phyloP scores from a whole-genome alignment of 2,329 filamentous ascomycete species.

The Phialemonium atrogriseum region DNA sequence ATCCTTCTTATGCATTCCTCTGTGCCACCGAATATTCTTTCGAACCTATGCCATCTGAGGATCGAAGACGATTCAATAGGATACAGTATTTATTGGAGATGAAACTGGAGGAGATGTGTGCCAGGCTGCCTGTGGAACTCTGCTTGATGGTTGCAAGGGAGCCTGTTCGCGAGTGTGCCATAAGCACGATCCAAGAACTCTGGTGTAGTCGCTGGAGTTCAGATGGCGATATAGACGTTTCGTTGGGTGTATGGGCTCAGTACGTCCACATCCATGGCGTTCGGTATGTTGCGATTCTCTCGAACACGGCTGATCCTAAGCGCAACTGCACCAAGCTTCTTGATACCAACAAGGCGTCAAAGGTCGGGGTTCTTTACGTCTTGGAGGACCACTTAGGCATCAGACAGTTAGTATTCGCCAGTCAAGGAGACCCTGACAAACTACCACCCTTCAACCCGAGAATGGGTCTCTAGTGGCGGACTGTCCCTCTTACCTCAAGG shows the following conservation, averaged over 20 bases:
- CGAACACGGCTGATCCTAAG: neutral
- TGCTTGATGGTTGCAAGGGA: neutral
- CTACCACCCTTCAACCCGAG: neutral
- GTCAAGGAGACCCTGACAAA: neutral
- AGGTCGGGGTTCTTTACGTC: neutral
- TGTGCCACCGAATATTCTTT: neutral
- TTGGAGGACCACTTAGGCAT: neutral
- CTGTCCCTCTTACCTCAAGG: neutral
- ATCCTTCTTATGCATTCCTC: neutral
- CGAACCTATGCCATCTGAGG: neutral
- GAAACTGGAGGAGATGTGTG: neutral
- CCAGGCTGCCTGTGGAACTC: neutral
- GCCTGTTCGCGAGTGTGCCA: neutral
- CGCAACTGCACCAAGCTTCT: too few species aligned
- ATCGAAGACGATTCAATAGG: neutral
- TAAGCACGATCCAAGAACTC: neutral
- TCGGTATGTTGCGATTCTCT: neutral
- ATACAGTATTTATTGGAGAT: neutral
- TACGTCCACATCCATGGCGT: neutral
- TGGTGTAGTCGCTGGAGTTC: neutral
- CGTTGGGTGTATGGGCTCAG: neutral
- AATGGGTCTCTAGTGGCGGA: neutral
- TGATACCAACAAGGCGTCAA: neutral
- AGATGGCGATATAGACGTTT: neutral
- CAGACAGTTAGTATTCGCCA: neutral